phyloP scores from a whole-genome alignment of 345 rosid genomes.

The Barbarea vulgaris region DNA sequence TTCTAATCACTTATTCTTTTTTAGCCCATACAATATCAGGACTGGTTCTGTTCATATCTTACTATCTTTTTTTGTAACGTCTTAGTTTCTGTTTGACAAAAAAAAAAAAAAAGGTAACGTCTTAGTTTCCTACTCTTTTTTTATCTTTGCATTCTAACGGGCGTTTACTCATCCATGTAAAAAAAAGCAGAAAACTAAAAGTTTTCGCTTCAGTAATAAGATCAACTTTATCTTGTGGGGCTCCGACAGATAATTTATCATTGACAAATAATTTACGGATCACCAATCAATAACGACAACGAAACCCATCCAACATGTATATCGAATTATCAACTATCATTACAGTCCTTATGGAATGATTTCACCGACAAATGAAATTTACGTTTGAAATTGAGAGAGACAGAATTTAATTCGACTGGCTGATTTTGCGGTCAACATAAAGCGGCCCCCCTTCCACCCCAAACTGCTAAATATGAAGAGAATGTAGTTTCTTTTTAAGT shows the following conservation, averaged over 20 bases:
- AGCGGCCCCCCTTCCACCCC: conserved; percentile 2
- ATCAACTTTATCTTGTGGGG: conserved; percentile 31
- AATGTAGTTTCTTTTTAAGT: background rate
- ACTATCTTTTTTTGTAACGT: no score
- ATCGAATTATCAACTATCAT: conserved; percentile 34
- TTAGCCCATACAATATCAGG: no score
- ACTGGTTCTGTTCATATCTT: no score
- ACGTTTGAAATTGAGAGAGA: conserved; percentile 4
- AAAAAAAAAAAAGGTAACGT: no score
- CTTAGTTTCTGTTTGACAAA: no score
- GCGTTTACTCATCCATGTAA: background rate
- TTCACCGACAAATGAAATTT: conserved; percentile 14
- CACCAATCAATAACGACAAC: conserved; percentile 19
- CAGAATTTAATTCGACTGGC: background rate
- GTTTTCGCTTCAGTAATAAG: background rate
- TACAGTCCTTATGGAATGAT: conserved; percentile 34
- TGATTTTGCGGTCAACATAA: conserved; percentile 36
- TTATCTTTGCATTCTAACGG: background rate
- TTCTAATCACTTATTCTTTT: no score
- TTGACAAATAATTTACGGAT: conserved; percentile 28
- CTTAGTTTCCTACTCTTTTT: no score
- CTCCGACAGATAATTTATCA: conserved; percentile 17
- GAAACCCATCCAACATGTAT: conserved; percentile 26
- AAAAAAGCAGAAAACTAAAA: background rate
- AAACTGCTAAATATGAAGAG: background rate